Base-by-base conservation (phyloP, 2,329 filamentous ascomycete species). In the Scorias spongiosa region DNA sequence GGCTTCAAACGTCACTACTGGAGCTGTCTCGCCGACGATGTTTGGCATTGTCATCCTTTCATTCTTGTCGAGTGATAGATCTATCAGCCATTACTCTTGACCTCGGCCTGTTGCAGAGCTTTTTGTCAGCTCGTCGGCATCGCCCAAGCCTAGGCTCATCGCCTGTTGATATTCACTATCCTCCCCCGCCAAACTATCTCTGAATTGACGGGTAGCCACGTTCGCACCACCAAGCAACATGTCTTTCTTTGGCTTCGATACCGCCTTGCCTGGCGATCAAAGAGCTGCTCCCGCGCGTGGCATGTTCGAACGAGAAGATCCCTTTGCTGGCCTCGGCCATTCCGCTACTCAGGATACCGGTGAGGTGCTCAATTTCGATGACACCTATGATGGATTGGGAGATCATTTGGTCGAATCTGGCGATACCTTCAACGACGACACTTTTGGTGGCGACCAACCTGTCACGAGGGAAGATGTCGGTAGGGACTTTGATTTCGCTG, bases 401-500 rank as follows among this genome's bases (percentile, higher is more conserved):
- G 84, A 94, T 58, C 79, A 84, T 62, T 79, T 98, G 30, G 81
- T 94, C 56, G 89, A 98, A 61, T 81, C 84, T 15, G 84, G 89
- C 57, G 91, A 98, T 69, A 86, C 76, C 42, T 86, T 95, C 72
- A 98, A 98, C 63, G 86, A 96, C 56, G 91, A 96, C 60, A 98
- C 91, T 2, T 98, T 98, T 45, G 72, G 69, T 46, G 65, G 63
- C 29, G 59, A 60, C 45, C 66, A 63, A 30, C 66, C 70, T 28
- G 69, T 62, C 42, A 65, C 64, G 29, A 61, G 66, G 54, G 63
- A 71, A 52, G 56, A 69, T 10, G 76, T 91, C 46, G 88, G 88
- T 58, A 93, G 84, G 61, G 89, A 98, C 63, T 96, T 96, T 57
- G 91, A 98, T 63, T 98, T 96, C 66, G 93, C 93, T 51, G 88